phyloP scores from a whole-genome alignment of 139 green algal genomes.

The Chlorella sp. region DNA sequence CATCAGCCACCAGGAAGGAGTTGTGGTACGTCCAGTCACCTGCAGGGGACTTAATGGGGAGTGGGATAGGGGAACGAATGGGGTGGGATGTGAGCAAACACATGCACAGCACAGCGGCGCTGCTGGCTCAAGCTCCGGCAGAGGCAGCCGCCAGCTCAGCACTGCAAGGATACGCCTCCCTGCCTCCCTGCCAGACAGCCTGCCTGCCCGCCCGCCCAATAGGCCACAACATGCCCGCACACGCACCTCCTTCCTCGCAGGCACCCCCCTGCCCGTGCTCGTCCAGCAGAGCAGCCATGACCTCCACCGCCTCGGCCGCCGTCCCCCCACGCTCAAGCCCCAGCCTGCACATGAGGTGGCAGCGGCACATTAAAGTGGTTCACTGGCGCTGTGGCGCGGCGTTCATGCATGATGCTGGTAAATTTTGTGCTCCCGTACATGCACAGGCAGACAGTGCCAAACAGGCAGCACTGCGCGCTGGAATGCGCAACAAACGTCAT shows the following conservation, averaged over 20 bases:
- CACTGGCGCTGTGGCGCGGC: too few species aligned
- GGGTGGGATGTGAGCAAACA: neutral
- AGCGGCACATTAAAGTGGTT: neutral
- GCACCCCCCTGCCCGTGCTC: constrained; percentile 29
- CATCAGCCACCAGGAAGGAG: constrained; percentile 36
- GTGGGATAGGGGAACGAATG: too few species aligned
- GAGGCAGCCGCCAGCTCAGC: neutral
- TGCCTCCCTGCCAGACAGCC: neutral
- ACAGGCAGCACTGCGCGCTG: too few species aligned
- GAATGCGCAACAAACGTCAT: too few species aligned
- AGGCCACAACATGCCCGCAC: too few species aligned
- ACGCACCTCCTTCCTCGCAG: constrained; percentile 38
- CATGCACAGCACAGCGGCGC: neutral
- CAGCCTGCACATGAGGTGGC: constrained; percentile 15
- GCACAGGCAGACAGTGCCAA: too few species aligned
- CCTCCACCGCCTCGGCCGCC: constrained; percentile 18
- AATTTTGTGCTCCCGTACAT: too few species aligned
- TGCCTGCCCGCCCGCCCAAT: neutral
- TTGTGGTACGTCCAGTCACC: constrained; percentile 42
- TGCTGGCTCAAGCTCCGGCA: neutral
- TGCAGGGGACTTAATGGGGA: neutral
- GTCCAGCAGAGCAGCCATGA: constrained; percentile 28
- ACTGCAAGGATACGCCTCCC: too few species aligned
- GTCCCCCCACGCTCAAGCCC: constrained; percentile 21
- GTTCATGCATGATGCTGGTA: too few species aligned